Conservation (phyloP, 371 early-diverging fungal species). For the Mortierella sp. region DNA sequence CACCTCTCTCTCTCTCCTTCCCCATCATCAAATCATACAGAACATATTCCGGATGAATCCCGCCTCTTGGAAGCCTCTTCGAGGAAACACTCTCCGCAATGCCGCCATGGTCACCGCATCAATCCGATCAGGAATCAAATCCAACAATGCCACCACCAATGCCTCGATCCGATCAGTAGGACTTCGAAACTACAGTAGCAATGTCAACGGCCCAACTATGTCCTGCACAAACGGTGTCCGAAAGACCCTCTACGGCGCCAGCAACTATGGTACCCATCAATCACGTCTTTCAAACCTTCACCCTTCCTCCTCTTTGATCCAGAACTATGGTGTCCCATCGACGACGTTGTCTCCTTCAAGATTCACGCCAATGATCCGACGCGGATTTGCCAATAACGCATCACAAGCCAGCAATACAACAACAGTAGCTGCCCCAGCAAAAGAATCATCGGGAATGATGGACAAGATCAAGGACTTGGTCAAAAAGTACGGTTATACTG, state of each 20-base stretch:
- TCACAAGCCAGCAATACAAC: not conserved
- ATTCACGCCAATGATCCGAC: constrained; percentile 31
- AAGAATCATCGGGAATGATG: constrained; percentile 26
- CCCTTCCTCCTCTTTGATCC: constrained; percentile 9
- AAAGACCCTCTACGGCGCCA: constrained; percentile 22
- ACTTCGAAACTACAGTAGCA: constrained; percentile 1
- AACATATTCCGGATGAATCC: constrained; percentile 6
- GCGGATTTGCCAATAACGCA: constrained; percentile 26
- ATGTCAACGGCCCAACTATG: not conserved
- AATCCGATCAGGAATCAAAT: constrained; percentile 18
- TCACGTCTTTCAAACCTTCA: constrained; percentile 9
- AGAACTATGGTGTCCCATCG: not conserved
- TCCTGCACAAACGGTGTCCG: constrained; percentile 38
- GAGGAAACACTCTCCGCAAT: constrained; percentile 5
- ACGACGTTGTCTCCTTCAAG: constrained; percentile 3
- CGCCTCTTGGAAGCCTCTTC: constrained; percentile 15
- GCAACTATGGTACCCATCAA: constrained; percentile 5
- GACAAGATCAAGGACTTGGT: constrained; percentile 57
- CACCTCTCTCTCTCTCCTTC: not conserved
- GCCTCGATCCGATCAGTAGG: constrained; percentile 8
- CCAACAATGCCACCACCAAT: not conserved
- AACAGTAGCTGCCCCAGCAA: constrained; percentile 8
- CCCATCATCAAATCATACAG: not conserved
- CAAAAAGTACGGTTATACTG: constrained; percentile 58
- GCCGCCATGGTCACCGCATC: constrained; percentile 10